Conservation (phyloP, 768 basidiomycete species). For the Favolaschia claudopus region DNA sequence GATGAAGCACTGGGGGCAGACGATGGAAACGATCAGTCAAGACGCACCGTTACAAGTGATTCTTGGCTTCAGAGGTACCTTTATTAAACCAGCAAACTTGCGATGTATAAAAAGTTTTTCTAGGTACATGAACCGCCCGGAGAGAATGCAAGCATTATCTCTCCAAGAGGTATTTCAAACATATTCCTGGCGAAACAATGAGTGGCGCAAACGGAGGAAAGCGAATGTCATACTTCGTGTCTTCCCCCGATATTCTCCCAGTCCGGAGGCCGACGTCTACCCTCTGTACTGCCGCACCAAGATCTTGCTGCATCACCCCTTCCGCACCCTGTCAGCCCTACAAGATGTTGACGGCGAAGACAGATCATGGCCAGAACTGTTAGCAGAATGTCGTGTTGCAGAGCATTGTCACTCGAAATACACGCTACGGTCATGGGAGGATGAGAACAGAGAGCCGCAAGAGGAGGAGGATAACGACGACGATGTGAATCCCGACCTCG, state of each 20-base stretch:
- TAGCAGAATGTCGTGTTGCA: neutral
- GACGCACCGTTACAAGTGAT: neutral
- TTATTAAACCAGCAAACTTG: no score
- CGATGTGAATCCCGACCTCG: neutral
- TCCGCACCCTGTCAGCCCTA: no score
- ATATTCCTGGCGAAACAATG: slow-evolving; percentile 1
- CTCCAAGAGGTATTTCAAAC: neutral
- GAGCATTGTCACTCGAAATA: neutral
- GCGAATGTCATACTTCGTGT: slow-evolving; percentile 5
- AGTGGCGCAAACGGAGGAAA: slow-evolving; percentile 2
- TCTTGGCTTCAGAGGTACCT: slow-evolving; percentile 15
- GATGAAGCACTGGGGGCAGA: neutral
- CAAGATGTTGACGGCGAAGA: no score
- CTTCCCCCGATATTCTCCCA: slow-evolving; percentile 25
- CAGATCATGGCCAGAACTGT: no score
- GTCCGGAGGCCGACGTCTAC: slow-evolving; percentile 23
- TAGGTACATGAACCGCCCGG: slow-evolving; percentile 4
- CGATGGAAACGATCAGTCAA: neutral
- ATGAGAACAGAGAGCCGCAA: neutral
- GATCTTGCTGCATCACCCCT: no score
- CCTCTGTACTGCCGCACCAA: no score
- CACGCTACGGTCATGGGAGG: neutral
- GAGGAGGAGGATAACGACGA: neutral
- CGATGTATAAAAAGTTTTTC: no score
- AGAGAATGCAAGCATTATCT: neutral